Evolutionary conservation across 2,329 filamentous ascomycete species (phyloP).

Genomic region (Colletotrichum sp.): DNA sequence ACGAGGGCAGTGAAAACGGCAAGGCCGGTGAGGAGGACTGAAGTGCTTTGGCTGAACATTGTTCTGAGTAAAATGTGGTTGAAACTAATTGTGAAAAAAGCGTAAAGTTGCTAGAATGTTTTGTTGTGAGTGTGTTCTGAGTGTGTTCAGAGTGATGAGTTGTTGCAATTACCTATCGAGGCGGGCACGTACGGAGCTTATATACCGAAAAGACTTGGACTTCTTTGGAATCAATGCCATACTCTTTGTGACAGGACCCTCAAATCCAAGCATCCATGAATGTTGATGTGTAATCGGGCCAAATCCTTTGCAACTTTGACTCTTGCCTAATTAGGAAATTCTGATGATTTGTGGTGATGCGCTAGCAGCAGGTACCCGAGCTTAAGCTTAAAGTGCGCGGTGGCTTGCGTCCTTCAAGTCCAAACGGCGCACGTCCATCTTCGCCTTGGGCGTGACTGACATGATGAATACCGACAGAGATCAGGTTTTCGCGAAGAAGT

Average conservation of each 20-base stretch:
- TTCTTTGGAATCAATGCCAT: not conserved
- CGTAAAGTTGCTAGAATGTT: not conserved
- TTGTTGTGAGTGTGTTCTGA: not conserved
- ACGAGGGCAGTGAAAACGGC: constrained; percentile 7
- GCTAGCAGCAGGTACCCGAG: not conserved
- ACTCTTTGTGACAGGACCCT: not conserved
- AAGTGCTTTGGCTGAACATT: not conserved
- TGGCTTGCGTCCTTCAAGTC: not conserved
- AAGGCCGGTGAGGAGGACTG: constrained; percentile 3
- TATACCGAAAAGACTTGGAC: not conserved
- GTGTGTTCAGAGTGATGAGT: not conserved
- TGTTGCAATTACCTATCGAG: not conserved
- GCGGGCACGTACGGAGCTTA: not conserved
- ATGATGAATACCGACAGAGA: not conserved
- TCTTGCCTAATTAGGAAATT: not conserved
- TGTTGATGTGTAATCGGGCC: not conserved
- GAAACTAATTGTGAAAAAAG: not conserved
- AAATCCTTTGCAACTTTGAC: not conserved
- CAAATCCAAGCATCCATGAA: not conserved
- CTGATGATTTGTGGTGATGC: not conserved
- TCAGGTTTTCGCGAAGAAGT: not conserved
- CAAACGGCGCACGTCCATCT: not conserved
- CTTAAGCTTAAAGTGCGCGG: not conserved
- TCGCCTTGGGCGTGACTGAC: not conserved
- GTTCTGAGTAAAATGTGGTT: not conserved